Evolutionary conservation across 2,329 filamentous ascomycete species (phyloP), one percentile per base, ranked within the genome.

Genomic region (Myriosclerotinia curreyana): DNA sequence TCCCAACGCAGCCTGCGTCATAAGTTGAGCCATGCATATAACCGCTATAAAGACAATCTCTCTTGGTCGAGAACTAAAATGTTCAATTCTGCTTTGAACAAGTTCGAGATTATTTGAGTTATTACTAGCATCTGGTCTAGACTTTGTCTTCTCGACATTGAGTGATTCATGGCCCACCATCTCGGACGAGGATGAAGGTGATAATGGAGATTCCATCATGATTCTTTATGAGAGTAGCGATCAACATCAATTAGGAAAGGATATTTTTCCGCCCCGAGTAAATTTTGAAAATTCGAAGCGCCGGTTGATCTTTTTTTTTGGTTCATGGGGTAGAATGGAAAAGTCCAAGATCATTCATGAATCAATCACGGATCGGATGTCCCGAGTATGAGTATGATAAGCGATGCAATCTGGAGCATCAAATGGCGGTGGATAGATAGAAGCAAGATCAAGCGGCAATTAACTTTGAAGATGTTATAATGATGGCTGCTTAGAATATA

Each of bases 1-100:
- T 3, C 77, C 79, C 5, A 84, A 76, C n/a, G 78, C 79, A 0
- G 77, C 77, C 67, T 82, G 79, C 40, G 80, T 81, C 66, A 80
- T 76, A 55, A 82, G 74, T 67, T 82, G 78, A 5, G 80, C 76
- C 70, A 79, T 75, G 69, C 80, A 82, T 62, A 82, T 75, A 38
- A 79, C 71, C 7, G 69, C 66, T 28, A 82, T 75, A 59, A 82
- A 79, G 12, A 78, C 49, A 5, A 71, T 69, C 65, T 79, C 75
- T 15, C 72, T 74, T 0, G 67, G 66, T 0, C 71, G 62, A 4
- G 69, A 69, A 15, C 49, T 44, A 8, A 65, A 66, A 34, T 63
- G 58, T 31, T 48, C 40, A 11, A 65, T 54, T 42, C 44, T 58
- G 44, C 50, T 62, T 42, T 66, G 68, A 25, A 54, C n/a, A 7